A percentile compares a stretch with the other conserved stretches of the same genome.
Conservation (phyloP, 2,329 filamentous ascomycete genomes). For the Phyllosticta paracitricarpa region DNA sequence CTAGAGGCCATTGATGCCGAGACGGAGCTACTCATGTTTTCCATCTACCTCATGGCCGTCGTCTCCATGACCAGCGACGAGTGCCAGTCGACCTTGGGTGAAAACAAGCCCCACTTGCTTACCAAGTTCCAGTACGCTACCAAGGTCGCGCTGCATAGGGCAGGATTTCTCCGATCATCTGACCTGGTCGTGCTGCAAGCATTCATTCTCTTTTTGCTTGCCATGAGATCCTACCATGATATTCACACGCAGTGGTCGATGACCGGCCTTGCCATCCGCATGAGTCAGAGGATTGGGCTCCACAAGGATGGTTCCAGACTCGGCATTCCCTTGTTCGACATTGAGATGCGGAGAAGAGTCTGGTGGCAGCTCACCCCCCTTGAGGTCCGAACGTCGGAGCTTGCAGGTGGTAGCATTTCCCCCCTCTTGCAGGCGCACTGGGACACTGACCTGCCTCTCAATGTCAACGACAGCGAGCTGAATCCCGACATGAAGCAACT, state of each 20-base stretch:
- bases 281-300: constrained; percentile 51
- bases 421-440: constrained; percentile 21
- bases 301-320: constrained; percentile 48
- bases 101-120: constrained; percentile 43
- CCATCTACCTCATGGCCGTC: constrained; percentile 21
- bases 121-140: constrained; percentile 47
- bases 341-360: constrained; percentile 49
- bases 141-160: constrained; percentile 57
- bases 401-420: constrained; percentile 42
- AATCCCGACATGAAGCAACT: constrained; percentile 34
- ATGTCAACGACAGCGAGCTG: constrained; percentile 44
- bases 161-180: constrained; percentile 55
- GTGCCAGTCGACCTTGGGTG: constrained; percentile 42
- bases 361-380: constrained; percentile 57
- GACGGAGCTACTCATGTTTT: constrained; percentile 42
- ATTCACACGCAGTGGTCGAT: constrained; percentile 53
- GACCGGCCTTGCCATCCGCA: constrained; percentile 50
- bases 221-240: constrained; percentile 33
- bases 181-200: constrained; percentile 59
- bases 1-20: constrained; percentile 46
- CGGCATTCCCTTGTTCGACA: constrained; percentile 46
- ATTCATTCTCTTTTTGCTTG: constrained; percentile 52
- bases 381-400: constrained; percentile 46
- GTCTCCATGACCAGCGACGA: constrained; percentile 48
- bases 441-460: constrained; percentile 41